These are phyloP conservation scores for Pythium diclinum DNA, from an alignment of 352 stramenopile species.

Conservation along the genomic window DNA sequence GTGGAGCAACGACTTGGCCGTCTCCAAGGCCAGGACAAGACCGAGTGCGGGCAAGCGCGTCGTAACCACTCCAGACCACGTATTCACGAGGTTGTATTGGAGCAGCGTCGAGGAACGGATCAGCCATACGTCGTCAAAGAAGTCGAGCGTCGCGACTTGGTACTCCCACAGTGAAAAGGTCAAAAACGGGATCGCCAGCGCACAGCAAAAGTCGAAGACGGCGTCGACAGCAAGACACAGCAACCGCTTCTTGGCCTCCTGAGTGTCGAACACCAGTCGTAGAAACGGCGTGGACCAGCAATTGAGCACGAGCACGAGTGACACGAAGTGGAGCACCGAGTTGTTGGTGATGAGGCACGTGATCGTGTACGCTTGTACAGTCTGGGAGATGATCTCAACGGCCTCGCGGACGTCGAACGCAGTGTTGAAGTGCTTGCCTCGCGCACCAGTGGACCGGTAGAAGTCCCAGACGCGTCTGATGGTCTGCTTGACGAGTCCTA, in stretches of 20 bases:
- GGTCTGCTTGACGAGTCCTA: background rate
- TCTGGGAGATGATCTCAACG: slow-evolving; percentile 26
- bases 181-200: slow-evolving; percentile 28
- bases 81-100: slow-evolving; percentile 28
- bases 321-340: slow-evolving; percentile 24
- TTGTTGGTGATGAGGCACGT: slow-evolving; percentile 26
- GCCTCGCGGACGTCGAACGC: slow-evolving; percentile 22
- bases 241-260: slow-evolving; percentile 23
- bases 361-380: slow-evolving; percentile 25
- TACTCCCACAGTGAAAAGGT: slow-evolving; percentile 26
- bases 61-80: slow-evolving; percentile 21
- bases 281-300: slow-evolving; percentile 29
- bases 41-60: slow-evolving; percentile 23
- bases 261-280: background rate
- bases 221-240: slow-evolving; percentile 26
- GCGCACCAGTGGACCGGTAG: slow-evolving; percentile 19
- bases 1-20: slow-evolving; percentile 22
- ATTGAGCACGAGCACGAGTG: slow-evolving; percentile 25
- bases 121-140: slow-evolving; percentile 26
- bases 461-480: background rate
- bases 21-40: slow-evolving; percentile 21
- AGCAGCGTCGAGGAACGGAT: slow-evolving; percentile 26
- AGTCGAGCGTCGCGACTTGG: slow-evolving; percentile 24
- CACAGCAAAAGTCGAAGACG: slow-evolving; percentile 31
- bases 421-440: slow-evolving; percentile 21